Evolutionary conservation across 495 filamentous ascomycete species (phyloP).

Genomic region (Penicillium fimorum): DNA sequence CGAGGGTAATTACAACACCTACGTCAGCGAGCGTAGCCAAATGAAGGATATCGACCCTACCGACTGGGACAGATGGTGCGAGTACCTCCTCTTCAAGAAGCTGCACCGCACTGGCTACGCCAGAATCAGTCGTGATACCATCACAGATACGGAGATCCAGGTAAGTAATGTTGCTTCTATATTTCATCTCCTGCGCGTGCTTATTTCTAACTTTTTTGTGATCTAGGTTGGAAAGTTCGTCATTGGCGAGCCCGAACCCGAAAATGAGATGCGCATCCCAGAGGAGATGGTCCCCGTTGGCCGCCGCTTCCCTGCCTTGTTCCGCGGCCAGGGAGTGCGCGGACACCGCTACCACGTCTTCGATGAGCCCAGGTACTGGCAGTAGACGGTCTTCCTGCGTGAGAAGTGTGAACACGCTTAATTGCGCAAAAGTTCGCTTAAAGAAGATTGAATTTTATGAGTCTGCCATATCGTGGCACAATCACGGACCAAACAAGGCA

Average conservation of each 20-base stretch:
- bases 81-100: conserved; percentile 96
- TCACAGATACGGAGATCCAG: conserved; percentile 98
- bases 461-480: conserved; percentile 11
- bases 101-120: conserved; percentile 87
- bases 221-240: conserved; percentile 86
- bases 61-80: conserved; percentile 98
- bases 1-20: conserved; percentile 96
- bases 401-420: not conserved
- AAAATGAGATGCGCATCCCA: conserved; percentile 56
- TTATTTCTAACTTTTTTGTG: conserved; percentile 17
- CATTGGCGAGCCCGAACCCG: conserved; percentile 66
- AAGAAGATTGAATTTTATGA: conserved; percentile 2
- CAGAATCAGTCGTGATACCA: conserved; percentile 79
- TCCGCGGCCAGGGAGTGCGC: conserved; percentile 81
- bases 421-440: conserved; percentile 7
- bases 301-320: conserved; percentile 81
- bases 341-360: conserved; percentile 97
- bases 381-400: conserved; percentile 22
- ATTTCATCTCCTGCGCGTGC: not conserved
- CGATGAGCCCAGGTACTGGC: conserved; percentile 79
- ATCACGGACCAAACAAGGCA: conserved; percentile 1
- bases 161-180: conserved; percentile 40
- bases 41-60: conserved; percentile 95
- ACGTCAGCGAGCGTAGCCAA: conserved; percentile 78
- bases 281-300: conserved; percentile 70